Conservation (phyloP, 2,329 filamentous ascomycete species). For the Davidsoniella neocaledoniae region DNA sequence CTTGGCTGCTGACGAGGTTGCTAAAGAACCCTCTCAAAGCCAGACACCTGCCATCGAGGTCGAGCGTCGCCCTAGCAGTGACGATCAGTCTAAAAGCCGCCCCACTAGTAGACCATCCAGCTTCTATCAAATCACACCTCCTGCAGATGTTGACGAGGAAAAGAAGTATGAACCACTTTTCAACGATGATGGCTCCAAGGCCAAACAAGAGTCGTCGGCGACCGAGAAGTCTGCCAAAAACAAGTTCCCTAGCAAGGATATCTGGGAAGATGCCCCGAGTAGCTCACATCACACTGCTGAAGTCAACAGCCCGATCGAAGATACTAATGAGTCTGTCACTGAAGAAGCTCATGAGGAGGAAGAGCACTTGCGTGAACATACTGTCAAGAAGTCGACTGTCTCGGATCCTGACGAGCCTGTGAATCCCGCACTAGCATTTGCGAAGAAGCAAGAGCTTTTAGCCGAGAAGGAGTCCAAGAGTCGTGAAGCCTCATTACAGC, state of each 20-base stretch:
- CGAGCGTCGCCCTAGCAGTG: slow-evolving; percentile 43
- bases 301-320: slow-evolving; percentile 55
- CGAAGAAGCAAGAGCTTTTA: slow-evolving; percentile 47
- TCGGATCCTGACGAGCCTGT: slow-evolving; percentile 24
- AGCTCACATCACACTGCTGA: slow-evolving; percentile 66
- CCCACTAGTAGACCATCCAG: slow-evolving; percentile 43
- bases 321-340: slow-evolving; percentile 12
- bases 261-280: slow-evolving; percentile 92
- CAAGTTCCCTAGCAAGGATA: slow-evolving; percentile 79
- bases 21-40: slow-evolving; percentile 49
- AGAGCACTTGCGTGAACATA: slow-evolving; percentile 19
- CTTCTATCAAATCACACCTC: slow-evolving; percentile 45
- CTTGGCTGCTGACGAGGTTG: slow-evolving; percentile 72
- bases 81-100: slow-evolving; percentile 43
- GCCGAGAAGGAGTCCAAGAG: slow-evolving; percentile 34
- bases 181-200: slow-evolving; percentile 43
- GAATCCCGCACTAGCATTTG: slow-evolving; percentile 48
- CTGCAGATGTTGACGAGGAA: slow-evolving; percentile 80
- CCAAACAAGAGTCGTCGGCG: slow-evolving; percentile 30
- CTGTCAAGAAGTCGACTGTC: slow-evolving; percentile 17
- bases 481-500: slow-evolving; percentile 18
- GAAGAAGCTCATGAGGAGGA: slow-evolving; percentile 3
- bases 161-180: slow-evolving; percentile 94
- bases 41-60: slow-evolving; percentile 67
- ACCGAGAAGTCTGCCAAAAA: slow-evolving; percentile 28